phyloP scores from a whole-genome alignment of 1,284 basidiomycete genomes.

The Cutaneotrichosporon sp. region DNA sequence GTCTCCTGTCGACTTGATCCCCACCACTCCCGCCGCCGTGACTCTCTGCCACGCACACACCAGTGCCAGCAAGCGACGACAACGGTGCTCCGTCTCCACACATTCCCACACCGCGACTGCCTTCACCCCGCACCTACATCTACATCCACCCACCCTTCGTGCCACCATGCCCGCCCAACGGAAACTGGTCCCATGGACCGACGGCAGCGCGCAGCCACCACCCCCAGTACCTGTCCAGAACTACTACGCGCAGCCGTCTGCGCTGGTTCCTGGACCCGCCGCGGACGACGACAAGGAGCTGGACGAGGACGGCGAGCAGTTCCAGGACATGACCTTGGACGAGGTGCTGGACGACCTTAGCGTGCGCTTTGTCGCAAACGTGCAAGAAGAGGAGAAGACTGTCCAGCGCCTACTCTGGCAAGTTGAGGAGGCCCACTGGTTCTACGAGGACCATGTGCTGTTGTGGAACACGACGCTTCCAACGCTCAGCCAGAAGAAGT shows the following conservation, averaged over 20 bases:
- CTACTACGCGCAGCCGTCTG: background rate
- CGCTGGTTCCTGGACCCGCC: background rate
- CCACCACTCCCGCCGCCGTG: background rate
- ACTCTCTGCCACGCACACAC: background rate
- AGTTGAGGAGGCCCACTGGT: constrained; percentile 99
- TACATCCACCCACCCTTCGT: background rate
- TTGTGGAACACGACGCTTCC: constrained; percentile 86
- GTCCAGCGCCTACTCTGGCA: constrained; percentile 97
- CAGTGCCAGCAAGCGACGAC: constrained; percentile 1
- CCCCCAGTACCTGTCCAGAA: background rate
- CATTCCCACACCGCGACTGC: constrained; percentile 1
- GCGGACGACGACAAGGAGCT: constrained; percentile 18
- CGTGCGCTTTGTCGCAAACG: constrained; percentile 95
- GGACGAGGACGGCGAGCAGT: constrained; percentile 42
- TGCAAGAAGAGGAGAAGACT: constrained; percentile 88
- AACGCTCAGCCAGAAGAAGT: constrained; percentile 83
- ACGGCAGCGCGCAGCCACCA: background rate
- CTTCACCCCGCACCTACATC: background rate
- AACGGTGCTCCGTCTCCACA: background rate
- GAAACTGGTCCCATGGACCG: background rate
- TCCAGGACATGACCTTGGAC: constrained; percentile 48
- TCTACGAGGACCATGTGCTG: constrained; percentile 98
- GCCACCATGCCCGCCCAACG: background rate
- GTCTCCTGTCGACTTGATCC: background rate
- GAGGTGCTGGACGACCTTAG: constrained; percentile 84